Percentiles rank a stretch among this genome's conserved stretches.
These are phyloP conservation scores for Daldinia eschscholtzii DNA, from an alignment of 2,329 filamentous ascomycete species.

Conservation along the genomic window DNA sequence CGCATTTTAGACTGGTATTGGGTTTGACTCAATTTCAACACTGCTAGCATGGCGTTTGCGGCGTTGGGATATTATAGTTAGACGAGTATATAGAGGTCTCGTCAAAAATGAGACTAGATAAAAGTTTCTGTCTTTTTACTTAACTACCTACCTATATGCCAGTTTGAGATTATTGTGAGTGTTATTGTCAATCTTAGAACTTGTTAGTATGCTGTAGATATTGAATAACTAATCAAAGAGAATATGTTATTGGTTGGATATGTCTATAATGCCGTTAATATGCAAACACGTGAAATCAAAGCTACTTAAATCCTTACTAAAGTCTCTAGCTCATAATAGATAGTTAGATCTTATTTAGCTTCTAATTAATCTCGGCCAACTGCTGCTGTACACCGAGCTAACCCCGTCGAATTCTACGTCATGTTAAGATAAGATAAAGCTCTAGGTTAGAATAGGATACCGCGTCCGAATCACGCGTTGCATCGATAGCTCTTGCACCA, in stretches of 20 bases:
- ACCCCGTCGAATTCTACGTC: conserved; percentile 26
- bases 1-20: conserved; percentile 19
- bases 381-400: conserved; percentile 18
- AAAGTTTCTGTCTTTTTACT: not conserved
- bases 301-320: too few relatives aligned
- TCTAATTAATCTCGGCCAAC: not conserved
- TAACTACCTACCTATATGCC: too few relatives aligned
- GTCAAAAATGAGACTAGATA: conserved; percentile 15
- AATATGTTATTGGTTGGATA: not conserved
- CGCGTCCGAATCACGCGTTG: conserved; percentile 23
- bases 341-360: too few relatives aligned
- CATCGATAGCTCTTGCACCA: conserved; percentile 6
- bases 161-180: not conserved
- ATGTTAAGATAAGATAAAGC: conserved; percentile 41
- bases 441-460: conserved; percentile 13
- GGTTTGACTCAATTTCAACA: conserved; percentile 11
- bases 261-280: too few relatives aligned
- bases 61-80: conserved; percentile 5
- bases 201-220: not conserved
- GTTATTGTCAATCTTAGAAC: not conserved
- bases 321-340: too few relatives aligned
- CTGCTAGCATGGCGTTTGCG: conserved; percentile 34
- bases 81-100: conserved; percentile 11
- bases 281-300: too few relatives aligned
- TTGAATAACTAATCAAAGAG: not conserved